Conservation (phyloP, 257 asterid genomes). For the Solanum virginianum region DNA sequence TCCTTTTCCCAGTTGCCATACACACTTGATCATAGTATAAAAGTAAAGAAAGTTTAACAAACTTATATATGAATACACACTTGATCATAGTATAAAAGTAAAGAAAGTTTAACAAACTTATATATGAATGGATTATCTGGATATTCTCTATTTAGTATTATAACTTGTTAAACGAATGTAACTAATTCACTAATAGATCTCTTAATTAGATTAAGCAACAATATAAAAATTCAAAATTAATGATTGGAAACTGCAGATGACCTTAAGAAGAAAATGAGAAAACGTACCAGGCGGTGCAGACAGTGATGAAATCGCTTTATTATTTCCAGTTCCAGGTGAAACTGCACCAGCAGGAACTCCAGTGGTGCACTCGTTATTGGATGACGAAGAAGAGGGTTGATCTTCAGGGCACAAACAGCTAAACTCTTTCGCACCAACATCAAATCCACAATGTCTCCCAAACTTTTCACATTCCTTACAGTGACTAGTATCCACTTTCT, state of each 20-base stretch:
- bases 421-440: slow-evolving; percentile 9
- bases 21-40: neutral
- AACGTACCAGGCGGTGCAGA: neutral
- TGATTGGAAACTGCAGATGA: neutral
- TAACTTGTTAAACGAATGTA: no score
- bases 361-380: neutral
- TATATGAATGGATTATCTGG: neutral
- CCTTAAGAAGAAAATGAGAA: neutral
- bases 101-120: neutral
- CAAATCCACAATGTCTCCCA: slow-evolving; percentile 41
- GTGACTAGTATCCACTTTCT: slow-evolving; percentile 10
- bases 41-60: neutral
- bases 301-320: neutral
- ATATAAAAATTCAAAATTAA: neutral
- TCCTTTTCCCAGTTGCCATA: neutral
- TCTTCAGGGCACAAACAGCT: slow-evolving; percentile 35
- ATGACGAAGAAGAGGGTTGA: neutral
- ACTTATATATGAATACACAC: no score
- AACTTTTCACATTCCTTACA: slow-evolving; percentile 36
- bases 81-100: neutral
- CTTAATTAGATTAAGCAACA: neutral
- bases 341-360: neutral
- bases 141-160: neutral
- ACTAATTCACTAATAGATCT: neutral
- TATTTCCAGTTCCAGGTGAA: neutral